Evolutionary conservation across 805 yeast genomes (phyloP).

Genomic region (Saccharomycopsis javanensis): DNA sequence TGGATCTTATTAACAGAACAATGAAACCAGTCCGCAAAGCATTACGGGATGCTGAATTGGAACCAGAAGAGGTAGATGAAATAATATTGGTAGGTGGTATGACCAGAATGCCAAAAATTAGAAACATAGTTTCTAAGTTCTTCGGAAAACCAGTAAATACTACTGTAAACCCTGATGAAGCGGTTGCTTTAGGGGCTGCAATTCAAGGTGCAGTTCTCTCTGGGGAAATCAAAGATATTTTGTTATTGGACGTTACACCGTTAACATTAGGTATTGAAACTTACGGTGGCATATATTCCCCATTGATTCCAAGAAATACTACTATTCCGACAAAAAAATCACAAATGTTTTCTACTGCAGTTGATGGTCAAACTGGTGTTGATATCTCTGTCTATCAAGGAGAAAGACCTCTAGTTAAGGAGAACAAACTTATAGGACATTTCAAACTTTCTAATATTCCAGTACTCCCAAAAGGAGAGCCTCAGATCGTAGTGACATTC

Average conservation of each 20-base stretch:
- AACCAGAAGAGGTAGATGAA: conserved; percentile 59
- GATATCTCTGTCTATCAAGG: conserved; percentile 75
- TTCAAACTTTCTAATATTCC: conserved; percentile 67
- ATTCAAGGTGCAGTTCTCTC: conserved; percentile 81
- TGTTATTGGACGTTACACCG: conserved; percentile 74
- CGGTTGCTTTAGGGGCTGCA: conserved; percentile 88
- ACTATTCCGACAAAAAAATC: conserved; percentile 70
- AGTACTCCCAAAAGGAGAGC: conserved; percentile 67
- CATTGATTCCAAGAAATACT: conserved; percentile 67
- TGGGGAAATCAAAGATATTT: conserved; percentile 72
- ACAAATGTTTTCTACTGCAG: conserved; percentile 70
- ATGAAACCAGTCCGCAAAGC: conserved; percentile 68
- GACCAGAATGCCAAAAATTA: conserved; percentile 82
- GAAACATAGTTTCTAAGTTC: conserved; percentile 47
- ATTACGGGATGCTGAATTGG: conserved; percentile 60
- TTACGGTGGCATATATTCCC: conserved; percentile 75
- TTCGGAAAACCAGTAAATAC: conserved; percentile 61
- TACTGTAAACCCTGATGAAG: conserved; percentile 81
- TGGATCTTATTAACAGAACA: conserved; percentile 57
- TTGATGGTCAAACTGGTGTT: conserved; percentile 78
- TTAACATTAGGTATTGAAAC: conserved; percentile 77
- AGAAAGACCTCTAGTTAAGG: conserved; percentile 68
- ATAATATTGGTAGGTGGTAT: conserved; percentile 78
- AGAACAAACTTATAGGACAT: conserved; percentile 68
- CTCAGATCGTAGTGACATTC: conserved; percentile 68